Evolutionary conservation across 441 rosid genomes (phyloP), one percentile per base, ranked within the genome.

Genomic region (Metrosideros polymorpha): DNA sequence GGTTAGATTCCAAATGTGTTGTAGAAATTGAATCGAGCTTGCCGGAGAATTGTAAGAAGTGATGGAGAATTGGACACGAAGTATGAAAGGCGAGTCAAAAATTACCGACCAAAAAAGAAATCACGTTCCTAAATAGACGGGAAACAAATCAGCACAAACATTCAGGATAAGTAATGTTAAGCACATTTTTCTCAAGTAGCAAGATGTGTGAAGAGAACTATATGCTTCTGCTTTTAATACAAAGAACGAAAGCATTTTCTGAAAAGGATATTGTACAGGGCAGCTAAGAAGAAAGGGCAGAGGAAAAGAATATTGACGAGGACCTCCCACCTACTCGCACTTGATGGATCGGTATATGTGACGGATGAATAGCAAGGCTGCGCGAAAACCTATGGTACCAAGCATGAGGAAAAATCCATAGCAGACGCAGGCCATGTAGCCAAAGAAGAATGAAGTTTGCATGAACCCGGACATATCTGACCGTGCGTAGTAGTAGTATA

Each of bases 321-420:
- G 79, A 35, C 15, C 47, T 9, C 79, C 82, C 71, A 84, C 53
- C 87, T 91, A 91, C 82, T 91, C 91, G 32, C 92, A 91, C 89
- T 91, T 91, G 84, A 91, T 91, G 53, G 90, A 89, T 56, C 86
- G 85, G 82, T 89, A 91, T 83, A 91, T 89, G 86, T 91, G 92
- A 35, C 92, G 91, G 35, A 91, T 91, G 85, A 91, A 91, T 79
- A 91, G 89, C 84, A 91, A 85, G 39, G 91, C 86, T 19, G 91
- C 91, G 3, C 87, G 89, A 86, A 91, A 91, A 32, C 92, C 92
- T 15, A 89, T 51, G 15, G 89, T 59, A 47, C 92, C 92, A 51
- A 91, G 90, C 92, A 91, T 87, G 76, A 91, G 92, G 88, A 91
- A 91, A 90, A 91, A 89, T 29, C 91, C 91, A 42, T 89, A 91